These are phyloP conservation scores for Penicillium lividum DNA, from an alignment of 495 filamentous ascomycete species.

Conservation along the genomic window DNA sequence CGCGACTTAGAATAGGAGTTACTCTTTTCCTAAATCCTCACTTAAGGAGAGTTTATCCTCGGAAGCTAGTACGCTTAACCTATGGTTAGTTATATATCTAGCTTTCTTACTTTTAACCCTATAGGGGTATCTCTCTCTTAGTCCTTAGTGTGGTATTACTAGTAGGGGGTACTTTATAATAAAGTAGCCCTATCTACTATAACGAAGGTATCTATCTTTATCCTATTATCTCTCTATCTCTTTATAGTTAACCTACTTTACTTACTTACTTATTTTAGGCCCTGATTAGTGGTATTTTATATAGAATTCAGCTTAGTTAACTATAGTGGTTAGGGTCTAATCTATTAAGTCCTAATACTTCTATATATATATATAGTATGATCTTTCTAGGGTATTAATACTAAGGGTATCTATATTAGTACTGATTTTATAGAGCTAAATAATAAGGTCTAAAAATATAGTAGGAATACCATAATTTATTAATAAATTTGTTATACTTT, in stretches of 20 bases:
- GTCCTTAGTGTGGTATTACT: neutral
- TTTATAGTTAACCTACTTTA: conserved; percentile 1
- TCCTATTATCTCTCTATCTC: neutral
- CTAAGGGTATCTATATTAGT: too few species aligned
- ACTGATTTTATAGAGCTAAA: too few species aligned
- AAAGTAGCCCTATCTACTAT: neutral
- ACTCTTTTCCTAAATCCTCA: too few species aligned
- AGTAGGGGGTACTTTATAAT: neutral
- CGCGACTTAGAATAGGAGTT: too few species aligned
- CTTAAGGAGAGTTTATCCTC: neutral
- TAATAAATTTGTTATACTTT: conserved; percentile 4
- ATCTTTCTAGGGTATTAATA: neutral
- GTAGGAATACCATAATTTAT: conserved; percentile 4
- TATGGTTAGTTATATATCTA: neutral
- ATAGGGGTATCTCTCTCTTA: neutral
- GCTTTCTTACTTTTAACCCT: neutral
- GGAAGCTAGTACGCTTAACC: neutral
- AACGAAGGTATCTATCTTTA: conserved; percentile 2
- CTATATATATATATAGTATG: neutral
- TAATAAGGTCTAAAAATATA: neutral
- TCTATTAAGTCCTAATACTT: neutral
- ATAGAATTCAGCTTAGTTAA: conserved; percentile 1
- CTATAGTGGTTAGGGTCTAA: neutral
- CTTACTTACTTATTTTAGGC: neutral
- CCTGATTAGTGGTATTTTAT: neutral